A percentile compares a stretch with the other conserved stretches of the same genome.
Conservation (phyloP, 352 stramenopile species). For the Phytopythium helicoides region DNA sequence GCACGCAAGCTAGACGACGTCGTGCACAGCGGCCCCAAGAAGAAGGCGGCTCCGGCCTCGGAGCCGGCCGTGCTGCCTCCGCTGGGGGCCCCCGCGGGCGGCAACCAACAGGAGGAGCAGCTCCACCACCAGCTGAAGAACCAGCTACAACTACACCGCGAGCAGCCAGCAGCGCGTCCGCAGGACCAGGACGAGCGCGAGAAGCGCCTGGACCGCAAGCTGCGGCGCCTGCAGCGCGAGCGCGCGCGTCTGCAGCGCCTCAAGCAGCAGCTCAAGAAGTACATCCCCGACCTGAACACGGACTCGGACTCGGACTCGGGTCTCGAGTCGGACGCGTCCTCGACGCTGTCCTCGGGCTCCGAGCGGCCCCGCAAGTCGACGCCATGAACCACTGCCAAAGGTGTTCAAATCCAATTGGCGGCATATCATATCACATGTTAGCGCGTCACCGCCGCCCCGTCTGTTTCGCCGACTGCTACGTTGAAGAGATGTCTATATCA, state of each 20-base stretch:
- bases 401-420: not conserved
- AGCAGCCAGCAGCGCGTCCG: not conserved
- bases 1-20: constrained; percentile 16
- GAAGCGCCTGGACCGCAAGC: constrained; percentile 37
- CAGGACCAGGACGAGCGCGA: constrained; percentile 25
- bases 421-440: constrained; percentile 1
- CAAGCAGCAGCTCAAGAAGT: constrained; percentile 43
- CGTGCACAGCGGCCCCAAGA: not conserved
- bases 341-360: constrained; percentile 15
- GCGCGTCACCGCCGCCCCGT: not conserved
- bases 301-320: constrained; percentile 31
- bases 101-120: constrained; percentile 4
- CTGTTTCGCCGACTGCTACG: too few relatives aligned
- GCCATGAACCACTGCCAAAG: not conserved
- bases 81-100: constrained; percentile 14
- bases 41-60: constrained; percentile 15
- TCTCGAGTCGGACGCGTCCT: constrained; percentile 36
- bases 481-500: not conserved
- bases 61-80: constrained; percentile 20
- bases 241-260: constrained; percentile 33
- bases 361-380: constrained; percentile 1
- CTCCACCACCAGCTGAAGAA: too few relatives aligned
- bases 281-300: constrained; percentile 40
- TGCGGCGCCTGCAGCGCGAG: constrained; percentile 43
- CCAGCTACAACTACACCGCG: too few relatives aligned